Conservation (phyloP, 768 basidiomycete genomes). For the Lactarius akahatsu region DNA sequence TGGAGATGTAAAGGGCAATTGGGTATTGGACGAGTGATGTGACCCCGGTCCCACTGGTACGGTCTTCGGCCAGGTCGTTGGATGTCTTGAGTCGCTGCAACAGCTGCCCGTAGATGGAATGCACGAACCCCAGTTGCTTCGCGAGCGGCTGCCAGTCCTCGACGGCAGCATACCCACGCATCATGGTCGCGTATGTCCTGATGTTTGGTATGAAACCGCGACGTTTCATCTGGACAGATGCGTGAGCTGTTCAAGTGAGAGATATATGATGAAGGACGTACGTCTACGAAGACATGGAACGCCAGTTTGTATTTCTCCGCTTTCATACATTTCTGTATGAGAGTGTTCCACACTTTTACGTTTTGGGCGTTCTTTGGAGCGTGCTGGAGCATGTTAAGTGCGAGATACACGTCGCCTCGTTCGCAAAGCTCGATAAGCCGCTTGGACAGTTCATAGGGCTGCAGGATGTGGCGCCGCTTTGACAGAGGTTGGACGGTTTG, state of each 20-base stretch:
- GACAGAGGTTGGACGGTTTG: background rate
- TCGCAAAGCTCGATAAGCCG: constrained; percentile 60
- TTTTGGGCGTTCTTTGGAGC: constrained; percentile 75
- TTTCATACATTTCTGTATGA: constrained; percentile 66
- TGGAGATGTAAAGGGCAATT: constrained; percentile 60
- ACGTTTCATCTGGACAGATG: constrained; percentile 68
- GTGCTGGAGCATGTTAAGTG: constrained; percentile 64
- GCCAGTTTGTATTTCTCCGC: constrained; percentile 56
- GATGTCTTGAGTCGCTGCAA: constrained; percentile 50
- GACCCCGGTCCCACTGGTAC: constrained; percentile 40
- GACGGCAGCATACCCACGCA: constrained; percentile 61
- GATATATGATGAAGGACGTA: constrained; percentile 36
- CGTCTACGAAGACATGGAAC: constrained; percentile 68
- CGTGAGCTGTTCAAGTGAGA: background rate
- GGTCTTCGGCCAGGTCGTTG: constrained; percentile 45
- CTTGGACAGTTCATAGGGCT: constrained; percentile 60
- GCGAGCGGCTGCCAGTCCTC: constrained; percentile 57
- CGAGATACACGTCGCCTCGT: constrained; percentile 56
- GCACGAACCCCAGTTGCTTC: constrained; percentile 62
- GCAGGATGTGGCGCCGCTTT: constrained; percentile 34
- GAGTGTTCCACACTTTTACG: constrained; percentile 72
- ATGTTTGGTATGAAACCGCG: constrained; percentile 70
- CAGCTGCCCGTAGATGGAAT: constrained; percentile 59
- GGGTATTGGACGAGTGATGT: constrained; percentile 35
- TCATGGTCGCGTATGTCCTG: constrained; percentile 67